Conservation (phyloP, 495 filamentous ascomycete genomes). For the Talaromyces borbonicus region DNA sequence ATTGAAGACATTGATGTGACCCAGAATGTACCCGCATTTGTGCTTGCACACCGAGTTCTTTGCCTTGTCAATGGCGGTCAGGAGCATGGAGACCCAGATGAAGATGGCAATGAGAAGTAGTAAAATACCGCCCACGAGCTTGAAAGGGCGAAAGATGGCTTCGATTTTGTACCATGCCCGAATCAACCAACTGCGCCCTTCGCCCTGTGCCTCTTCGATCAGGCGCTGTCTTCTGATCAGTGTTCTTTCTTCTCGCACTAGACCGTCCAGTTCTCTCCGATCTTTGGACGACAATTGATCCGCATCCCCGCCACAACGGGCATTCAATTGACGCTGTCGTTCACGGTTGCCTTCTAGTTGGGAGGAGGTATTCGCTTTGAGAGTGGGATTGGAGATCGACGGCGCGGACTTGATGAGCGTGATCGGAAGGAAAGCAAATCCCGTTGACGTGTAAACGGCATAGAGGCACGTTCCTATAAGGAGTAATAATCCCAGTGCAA, state of each 20-base stretch:
- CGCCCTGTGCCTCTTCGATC: slow-evolving; percentile 67
- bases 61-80: slow-evolving; percentile 92
- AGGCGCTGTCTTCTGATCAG: slow-evolving; percentile 82
- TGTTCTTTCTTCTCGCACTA: slow-evolving; percentile 84
- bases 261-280: slow-evolving; percentile 73
- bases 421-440: slow-evolving; percentile 80
- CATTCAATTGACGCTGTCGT: slow-evolving; percentile 81
- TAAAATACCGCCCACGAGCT: slow-evolving; percentile 73
- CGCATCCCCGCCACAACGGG: slow-evolving; percentile 67
- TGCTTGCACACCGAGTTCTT: slow-evolving; percentile 88
- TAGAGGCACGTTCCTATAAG: slow-evolving; percentile 79
- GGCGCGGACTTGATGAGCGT: slow-evolving; percentile 85
- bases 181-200: slow-evolving; percentile 59
- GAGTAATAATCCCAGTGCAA: slow-evolving; percentile 75
- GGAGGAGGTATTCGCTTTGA: slow-evolving; percentile 63
- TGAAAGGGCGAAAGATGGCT: slow-evolving; percentile 71
- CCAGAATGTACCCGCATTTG: slow-evolving; percentile 89
- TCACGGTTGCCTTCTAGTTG: slow-evolving; percentile 82
- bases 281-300: slow-evolving; percentile 74
- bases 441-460: slow-evolving; percentile 77
- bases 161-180: slow-evolving; percentile 66
- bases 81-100: slow-evolving; percentile 84
- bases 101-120: slow-evolving; percentile 60
- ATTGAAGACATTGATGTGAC: slow-evolving; percentile 84
- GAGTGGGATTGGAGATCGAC: slow-evolving; percentile 63